Conservation (phyloP, 768 basidiomycete genomes). For the Phallus indusiatus region DNA sequence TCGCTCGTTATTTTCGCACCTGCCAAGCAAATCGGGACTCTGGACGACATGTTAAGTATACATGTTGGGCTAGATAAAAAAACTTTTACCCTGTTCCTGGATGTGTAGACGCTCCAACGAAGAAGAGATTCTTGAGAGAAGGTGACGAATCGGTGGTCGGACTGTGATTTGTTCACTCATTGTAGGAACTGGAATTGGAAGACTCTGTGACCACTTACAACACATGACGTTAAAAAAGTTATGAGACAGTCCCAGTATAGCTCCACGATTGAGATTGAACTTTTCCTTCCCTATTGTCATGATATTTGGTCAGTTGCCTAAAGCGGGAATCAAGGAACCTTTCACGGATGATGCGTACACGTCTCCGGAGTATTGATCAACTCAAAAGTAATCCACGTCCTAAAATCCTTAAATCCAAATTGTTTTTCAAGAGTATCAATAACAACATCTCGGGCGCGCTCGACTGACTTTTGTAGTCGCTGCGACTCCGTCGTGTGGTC, state of each 20-base stretch:
- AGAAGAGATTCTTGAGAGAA: conserved; percentile 25
- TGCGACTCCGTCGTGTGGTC: conserved; percentile 8
- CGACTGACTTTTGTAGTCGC: conserved; percentile 16
- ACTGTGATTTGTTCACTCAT: background rate
- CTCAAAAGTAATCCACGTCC: conserved; percentile 27
- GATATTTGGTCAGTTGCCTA: background rate
- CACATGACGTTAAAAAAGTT: conserved; percentile 29
- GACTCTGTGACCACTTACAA: conserved; percentile 14
- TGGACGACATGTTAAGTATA: background rate
- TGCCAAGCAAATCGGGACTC: conserved; percentile 29
- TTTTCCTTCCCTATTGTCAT: conserved; percentile 24
- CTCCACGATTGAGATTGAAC: conserved; percentile 32
- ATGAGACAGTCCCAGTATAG: conserved; percentile 30
- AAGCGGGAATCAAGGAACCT: background rate
- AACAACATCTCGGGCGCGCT: conserved; percentile 22
- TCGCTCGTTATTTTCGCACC: conserved; percentile 23
- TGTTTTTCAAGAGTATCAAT: conserved; percentile 21
- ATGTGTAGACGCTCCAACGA: conserved; percentile 33
- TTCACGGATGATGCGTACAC: conserved; percentile 15
- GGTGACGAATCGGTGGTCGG: conserved; percentile 22
- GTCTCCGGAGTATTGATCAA: conserved; percentile 28
- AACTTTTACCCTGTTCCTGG: conserved; percentile 26
- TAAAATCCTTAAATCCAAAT: conserved; percentile 21
- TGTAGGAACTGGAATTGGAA: background rate
- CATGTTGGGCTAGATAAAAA: background rate